Evolutionary conservation across 129 eudicot species (phyloP).

Genomic region (Smallanthus sonchifolius): DNA sequence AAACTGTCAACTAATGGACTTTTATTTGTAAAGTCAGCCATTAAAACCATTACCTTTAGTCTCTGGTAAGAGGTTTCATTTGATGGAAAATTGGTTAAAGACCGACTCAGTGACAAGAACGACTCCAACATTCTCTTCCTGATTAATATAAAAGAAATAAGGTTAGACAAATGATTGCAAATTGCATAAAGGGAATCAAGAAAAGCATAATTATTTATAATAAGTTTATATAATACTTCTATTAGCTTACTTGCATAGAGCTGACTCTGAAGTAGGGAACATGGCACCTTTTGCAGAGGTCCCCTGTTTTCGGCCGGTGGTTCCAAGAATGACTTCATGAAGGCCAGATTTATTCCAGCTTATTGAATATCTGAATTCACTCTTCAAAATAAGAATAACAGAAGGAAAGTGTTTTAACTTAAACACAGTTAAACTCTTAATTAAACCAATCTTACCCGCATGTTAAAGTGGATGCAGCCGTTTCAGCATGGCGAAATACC

Average conservation of each 20-base stretch:
- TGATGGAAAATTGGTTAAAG: slow-evolving; percentile 24
- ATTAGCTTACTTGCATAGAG: slow-evolving; percentile 85
- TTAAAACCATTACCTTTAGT: slow-evolving; percentile 49
- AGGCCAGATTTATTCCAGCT: slow-evolving; percentile 80
- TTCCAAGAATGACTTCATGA: slow-evolving; percentile 93
- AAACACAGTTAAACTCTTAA: not conserved
- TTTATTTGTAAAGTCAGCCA: slow-evolving; percentile 7
- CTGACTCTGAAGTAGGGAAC: slow-evolving; percentile 75
- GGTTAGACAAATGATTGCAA: slow-evolving; percentile 5
- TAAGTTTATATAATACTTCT: not conserved
- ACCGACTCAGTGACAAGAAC: slow-evolving; percentile 48
- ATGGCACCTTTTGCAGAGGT: slow-evolving; percentile 81
- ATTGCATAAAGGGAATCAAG: not conserved
- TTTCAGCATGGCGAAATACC: slow-evolving; percentile 87
- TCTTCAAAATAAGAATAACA: not conserved
- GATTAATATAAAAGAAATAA: slow-evolving; percentile 4
- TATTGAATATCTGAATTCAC: slow-evolving; percentile 47
- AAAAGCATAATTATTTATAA: not conserved
- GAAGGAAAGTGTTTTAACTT: not conserved
- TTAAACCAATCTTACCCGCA: slow-evolving; percentile 63
- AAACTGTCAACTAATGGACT: not conserved
- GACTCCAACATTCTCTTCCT: slow-evolving; percentile 81
- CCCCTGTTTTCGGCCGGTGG: slow-evolving; percentile 95
- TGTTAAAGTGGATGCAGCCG: slow-evolving; percentile 71
- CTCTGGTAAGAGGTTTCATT: slow-evolving; percentile 45